Conservation (phyloP, 2,329 filamentous ascomycete genomes). For the Beauveria asiatica region DNA sequence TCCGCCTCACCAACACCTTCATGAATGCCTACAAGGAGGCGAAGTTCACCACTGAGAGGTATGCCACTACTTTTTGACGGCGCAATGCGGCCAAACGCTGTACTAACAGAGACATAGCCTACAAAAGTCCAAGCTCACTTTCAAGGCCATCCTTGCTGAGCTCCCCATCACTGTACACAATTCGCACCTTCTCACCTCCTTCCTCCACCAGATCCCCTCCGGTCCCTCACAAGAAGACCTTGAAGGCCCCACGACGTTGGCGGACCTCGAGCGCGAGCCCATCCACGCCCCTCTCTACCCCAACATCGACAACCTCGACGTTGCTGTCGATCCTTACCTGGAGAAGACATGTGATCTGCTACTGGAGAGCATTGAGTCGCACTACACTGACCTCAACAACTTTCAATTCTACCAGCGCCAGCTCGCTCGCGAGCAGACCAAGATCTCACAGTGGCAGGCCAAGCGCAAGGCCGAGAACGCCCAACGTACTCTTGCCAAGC, state of each 20-base stretch:
- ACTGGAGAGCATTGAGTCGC: slow-evolving; percentile 91
- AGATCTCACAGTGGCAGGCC: slow-evolving; percentile 92
- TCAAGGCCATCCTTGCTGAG: slow-evolving; percentile 89
- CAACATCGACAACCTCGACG: slow-evolving; percentile 81
- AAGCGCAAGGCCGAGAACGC: slow-evolving; percentile 97
- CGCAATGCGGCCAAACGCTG: neutral
- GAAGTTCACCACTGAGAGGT: slow-evolving; percentile 97
- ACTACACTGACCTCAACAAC: slow-evolving; percentile 99
- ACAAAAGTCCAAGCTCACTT: slow-evolving; percentile 87
- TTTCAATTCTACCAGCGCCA: slow-evolving; percentile 94
- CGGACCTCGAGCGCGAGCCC: slow-evolving; percentile 63
- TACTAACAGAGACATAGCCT: slow-evolving; percentile 47
- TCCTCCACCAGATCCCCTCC: slow-evolving; percentile 82
- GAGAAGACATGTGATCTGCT: slow-evolving; percentile 97
- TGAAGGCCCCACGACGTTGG: slow-evolving; percentile 68
- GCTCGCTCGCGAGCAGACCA: slow-evolving; percentile 85
- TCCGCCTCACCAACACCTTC: slow-evolving; percentile 79
- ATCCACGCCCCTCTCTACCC: slow-evolving; percentile 63
- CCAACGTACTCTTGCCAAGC: slow-evolving; percentile 75
- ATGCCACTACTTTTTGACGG: slow-evolving; percentile 25
- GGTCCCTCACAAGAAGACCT: slow-evolving; percentile 55
- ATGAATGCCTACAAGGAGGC: slow-evolving; percentile 90
- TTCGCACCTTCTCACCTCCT: slow-evolving; percentile 91
- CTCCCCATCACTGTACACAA: slow-evolving; percentile 87
- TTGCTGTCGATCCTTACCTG: slow-evolving; percentile 93